These are phyloP conservation scores for Colletotrichum noveboracense DNA, from an alignment of 2,329 filamentous ascomycete species.

Conservation along the genomic window DNA sequence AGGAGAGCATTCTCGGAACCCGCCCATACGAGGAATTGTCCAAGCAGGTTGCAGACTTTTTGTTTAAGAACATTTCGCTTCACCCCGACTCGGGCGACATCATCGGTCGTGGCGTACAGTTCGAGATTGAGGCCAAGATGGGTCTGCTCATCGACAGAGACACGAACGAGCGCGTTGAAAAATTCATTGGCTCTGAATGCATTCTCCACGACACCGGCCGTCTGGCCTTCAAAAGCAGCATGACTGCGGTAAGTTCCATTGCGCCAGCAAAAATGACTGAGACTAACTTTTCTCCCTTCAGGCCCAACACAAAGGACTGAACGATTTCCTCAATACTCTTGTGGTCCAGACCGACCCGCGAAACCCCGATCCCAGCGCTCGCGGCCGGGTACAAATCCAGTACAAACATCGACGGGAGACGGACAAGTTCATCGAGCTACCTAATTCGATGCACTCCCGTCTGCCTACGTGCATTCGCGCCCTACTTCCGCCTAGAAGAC, in stretches of 20 bases:
- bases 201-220: conserved; percentile 67
- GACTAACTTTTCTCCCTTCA: conserved; percentile 36
- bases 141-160: conserved; percentile 80
- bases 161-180: conserved; percentile 69
- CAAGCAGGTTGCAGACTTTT: conserved; percentile 80
- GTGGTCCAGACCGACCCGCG: conserved; percentile 64
- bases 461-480: conserved; percentile 70
- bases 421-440: conserved; percentile 84
- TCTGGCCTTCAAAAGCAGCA: conserved; percentile 81
- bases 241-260: conserved; percentile 75
- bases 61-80: conserved; percentile 74
- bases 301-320: conserved; percentile 82
- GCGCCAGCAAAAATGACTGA: not conserved
- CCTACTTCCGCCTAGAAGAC: conserved; percentile 62
- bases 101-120: conserved; percentile 68
- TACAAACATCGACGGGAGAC: conserved; percentile 85
- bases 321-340: conserved; percentile 80
- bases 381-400: conserved; percentile 65
- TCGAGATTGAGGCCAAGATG: conserved; percentile 95
- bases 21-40: conserved; percentile 77
- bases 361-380: conserved; percentile 45
- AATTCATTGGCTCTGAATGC: conserved; percentile 74
- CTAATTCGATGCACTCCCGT: conserved; percentile 59
- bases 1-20: conserved; percentile 70
- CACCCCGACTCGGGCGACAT: conserved; percentile 71